Evolutionary conservation across 2,329 filamentous ascomycete species (phyloP).

Genomic region (Fusarium nanum): DNA sequence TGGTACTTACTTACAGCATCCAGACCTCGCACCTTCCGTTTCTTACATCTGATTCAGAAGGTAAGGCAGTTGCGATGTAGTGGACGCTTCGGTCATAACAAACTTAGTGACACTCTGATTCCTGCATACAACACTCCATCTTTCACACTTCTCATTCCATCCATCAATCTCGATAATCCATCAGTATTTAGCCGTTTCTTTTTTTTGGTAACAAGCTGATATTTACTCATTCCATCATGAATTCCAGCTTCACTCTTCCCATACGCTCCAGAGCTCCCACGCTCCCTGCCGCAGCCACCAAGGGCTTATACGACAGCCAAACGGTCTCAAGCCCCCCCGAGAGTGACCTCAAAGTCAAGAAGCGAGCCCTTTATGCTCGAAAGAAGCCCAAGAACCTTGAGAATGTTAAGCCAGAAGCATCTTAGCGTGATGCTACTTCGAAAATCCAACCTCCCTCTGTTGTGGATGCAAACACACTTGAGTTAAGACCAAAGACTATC

Average conservation of each 20-base stretch:
- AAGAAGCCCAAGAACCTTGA: conserved; percentile 13
- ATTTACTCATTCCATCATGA: conserved; percentile 32
- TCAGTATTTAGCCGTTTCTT: not conserved
- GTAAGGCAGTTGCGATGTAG: not conserved
- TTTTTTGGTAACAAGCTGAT: not conserved
- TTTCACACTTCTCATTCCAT: not conserved
- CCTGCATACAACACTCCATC: not conserved
- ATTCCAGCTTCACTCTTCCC: conserved; percentile 29
- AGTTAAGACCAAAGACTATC: conserved; percentile 23
- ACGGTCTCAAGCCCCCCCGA: conserved; percentile 5
- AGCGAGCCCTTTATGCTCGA: conserved; percentile 8
- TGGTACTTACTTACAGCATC: not conserved
- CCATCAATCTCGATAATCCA: not conserved
- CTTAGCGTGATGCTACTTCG: conserved; percentile 6
- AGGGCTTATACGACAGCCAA: conserved; percentile 1
- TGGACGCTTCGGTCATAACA: not conserved
- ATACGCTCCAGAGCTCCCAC: conserved; percentile 18
- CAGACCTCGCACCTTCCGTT: not conserved
- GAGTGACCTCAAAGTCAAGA: conserved; percentile 2
- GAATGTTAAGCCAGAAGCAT: conserved; percentile 15
- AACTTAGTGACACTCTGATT: not conserved
- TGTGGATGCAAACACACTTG: conserved; percentile 18
- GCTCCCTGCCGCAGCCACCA: not conserved
- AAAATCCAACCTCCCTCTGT: conserved; percentile 5
- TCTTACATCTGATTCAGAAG: not conserved